Evolutionary conservation across 768 basidiomycete genomes (phyloP).

Genomic region (Gelatoporia subvermispora): DNA sequence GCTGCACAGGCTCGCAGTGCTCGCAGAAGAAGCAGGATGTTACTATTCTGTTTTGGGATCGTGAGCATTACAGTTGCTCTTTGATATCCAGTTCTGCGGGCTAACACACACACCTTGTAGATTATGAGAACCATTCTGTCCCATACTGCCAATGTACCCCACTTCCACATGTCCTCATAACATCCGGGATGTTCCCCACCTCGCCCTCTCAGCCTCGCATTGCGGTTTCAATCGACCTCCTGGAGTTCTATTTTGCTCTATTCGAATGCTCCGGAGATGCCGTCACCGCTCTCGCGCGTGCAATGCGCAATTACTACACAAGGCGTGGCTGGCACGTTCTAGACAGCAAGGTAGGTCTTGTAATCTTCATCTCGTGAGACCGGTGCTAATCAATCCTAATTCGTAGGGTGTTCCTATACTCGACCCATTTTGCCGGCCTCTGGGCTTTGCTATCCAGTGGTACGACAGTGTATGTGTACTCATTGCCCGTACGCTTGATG

Average conservation of each 20-base stretch:
- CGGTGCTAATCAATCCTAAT: no score
- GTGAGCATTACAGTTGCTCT: not conserved
- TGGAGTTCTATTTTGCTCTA: slow-evolving; percentile 29
- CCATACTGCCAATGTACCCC: slow-evolving; percentile 21
- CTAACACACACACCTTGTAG: no score
- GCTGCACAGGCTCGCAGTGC: not conserved
- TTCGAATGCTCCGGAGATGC: slow-evolving; percentile 36
- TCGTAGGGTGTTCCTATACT: slow-evolving; percentile 20
- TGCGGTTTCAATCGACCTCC: slow-evolving; percentile 23
- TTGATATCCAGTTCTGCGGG: no score
- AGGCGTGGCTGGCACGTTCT: slow-evolving; percentile 20
- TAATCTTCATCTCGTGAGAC: no score
- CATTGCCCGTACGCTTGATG: slow-evolving; percentile 14
- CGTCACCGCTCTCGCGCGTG: slow-evolving; percentile 23
- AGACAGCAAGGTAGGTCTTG: slow-evolving; percentile 12
- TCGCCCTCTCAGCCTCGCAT: slow-evolving; percentile 17
- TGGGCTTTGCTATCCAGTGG: slow-evolving; percentile 26
- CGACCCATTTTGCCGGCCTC: slow-evolving; percentile 28
- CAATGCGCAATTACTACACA: slow-evolving; percentile 27
- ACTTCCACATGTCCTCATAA: slow-evolving; percentile 22
- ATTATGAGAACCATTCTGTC: not conserved
- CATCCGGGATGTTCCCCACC: slow-evolving; percentile 30
- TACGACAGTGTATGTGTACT: slow-evolving; percentile 16
- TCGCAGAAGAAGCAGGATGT: not conserved
- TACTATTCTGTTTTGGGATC: not conserved